These are phyloP conservation scores for Heterobasidion annosum DNA, from an alignment of 1,284 basidiomycete genomes.

Conservation along the genomic window DNA sequence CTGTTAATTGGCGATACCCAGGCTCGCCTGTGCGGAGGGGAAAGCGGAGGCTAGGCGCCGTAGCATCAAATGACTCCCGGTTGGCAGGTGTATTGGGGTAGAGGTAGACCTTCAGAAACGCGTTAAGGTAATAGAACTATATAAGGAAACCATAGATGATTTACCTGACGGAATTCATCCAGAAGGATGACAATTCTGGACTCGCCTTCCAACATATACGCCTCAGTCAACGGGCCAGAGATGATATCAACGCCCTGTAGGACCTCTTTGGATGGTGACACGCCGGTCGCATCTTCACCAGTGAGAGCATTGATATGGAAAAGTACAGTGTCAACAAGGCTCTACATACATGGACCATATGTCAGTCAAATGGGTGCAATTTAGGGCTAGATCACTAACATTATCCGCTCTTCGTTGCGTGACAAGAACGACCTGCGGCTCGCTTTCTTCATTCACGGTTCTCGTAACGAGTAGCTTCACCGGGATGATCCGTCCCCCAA, in stretches of 20 bases:
- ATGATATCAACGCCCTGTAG: slow-evolving; percentile 55
- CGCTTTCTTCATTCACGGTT: slow-evolving; percentile 36
- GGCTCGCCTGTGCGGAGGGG: slow-evolving; percentile 39
- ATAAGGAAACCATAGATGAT: neutral
- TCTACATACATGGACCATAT: slow-evolving; percentile 21
- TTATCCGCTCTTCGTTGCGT: slow-evolving; percentile 52
- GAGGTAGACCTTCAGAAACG: slow-evolving; percentile 36
- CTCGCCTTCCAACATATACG: slow-evolving; percentile 37
- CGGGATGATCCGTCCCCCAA: slow-evolving; percentile 45
- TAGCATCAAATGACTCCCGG: slow-evolving; percentile 29
- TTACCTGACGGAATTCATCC: slow-evolving; percentile 60
- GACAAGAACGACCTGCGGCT: slow-evolving; percentile 54
- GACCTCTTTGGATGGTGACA: slow-evolving; percentile 19
- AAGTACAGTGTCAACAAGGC: slow-evolving; percentile 57
- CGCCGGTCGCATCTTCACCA: slow-evolving; percentile 42
- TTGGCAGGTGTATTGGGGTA: slow-evolving; percentile 51
- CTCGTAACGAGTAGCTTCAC: slow-evolving; percentile 48
- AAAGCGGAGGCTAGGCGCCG: slow-evolving; percentile 40
- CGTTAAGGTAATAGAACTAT: neutral
- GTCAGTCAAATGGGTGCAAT: no score
- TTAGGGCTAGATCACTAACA: slow-evolving; percentile 27
- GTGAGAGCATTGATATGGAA: slow-evolving; percentile 78
- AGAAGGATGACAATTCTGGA: slow-evolving; percentile 49
- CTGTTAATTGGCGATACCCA: slow-evolving; percentile 37
- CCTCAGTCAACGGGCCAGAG: slow-evolving; percentile 47